Conservation (phyloP, 441 rosid genomes). For the Euphorbia corollata region DNA sequence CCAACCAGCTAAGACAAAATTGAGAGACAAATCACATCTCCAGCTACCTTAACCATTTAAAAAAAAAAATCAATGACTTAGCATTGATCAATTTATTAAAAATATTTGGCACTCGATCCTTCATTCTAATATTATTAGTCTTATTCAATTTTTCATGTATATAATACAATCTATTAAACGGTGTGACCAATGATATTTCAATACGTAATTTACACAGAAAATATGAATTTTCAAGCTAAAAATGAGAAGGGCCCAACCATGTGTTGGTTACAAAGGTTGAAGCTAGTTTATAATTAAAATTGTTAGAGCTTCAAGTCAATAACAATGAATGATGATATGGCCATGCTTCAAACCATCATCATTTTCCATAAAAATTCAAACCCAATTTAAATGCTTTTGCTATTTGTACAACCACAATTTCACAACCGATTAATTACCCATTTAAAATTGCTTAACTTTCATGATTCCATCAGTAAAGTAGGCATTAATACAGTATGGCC, state of each 20-base stretch:
- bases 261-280: background rate
- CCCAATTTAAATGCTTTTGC: background rate
- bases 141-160: too few relatives aligned
- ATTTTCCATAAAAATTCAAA: background rate
- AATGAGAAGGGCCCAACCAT: background rate
- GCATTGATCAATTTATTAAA: too few relatives aligned
- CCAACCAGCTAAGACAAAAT: too few relatives aligned
- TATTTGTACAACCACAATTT: background rate
- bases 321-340: background rate
- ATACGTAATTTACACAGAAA: too few relatives aligned
- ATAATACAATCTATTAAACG: too few relatives aligned
- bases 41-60: too few relatives aligned
- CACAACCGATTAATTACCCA: background rate
- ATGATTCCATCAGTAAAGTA: background rate
- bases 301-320: background rate
- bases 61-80: too few relatives aligned
- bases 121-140: too few relatives aligned
- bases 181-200: too few relatives aligned
- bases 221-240: background rate
- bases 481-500: background rate
- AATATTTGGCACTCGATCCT: too few relatives aligned
- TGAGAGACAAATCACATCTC: too few relatives aligned
- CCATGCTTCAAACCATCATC: background rate
- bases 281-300: background rate
- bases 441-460: background rate